Conservation (phyloP, 2,329 filamentous ascomycete species). For the Aureobasidium sp. region DNA sequence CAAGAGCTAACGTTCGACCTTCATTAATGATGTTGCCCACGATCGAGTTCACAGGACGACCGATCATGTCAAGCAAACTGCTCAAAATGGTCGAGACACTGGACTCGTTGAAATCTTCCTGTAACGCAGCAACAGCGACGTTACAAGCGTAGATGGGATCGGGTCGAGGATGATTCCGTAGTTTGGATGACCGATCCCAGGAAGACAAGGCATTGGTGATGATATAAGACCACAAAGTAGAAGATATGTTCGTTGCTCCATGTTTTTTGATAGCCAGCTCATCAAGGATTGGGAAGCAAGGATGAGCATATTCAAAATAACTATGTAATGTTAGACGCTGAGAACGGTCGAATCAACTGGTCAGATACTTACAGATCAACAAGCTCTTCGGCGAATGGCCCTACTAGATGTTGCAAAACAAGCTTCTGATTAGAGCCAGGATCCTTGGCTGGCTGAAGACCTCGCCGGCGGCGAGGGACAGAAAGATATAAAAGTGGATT, state of each 20-base stretch:
- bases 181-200: neutral
- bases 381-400: neutral
- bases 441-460: conserved; percentile 2
- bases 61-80: conserved; percentile 32
- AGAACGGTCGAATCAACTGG: no score
- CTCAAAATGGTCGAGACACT: conserved; percentile 31
- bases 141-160: conserved; percentile 33
- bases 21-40: conserved; percentile 44
- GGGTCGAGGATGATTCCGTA: conserved; percentile 18
- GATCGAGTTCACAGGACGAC: conserved; percentile 27
- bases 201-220: neutral
- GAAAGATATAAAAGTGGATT: conserved; percentile 9
- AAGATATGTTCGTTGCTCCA: neutral
- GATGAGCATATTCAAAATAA: conserved; percentile 34
- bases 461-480: neutral
- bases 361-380: neutral
- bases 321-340: neutral
- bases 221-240: neutral
- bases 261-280: conserved; percentile 15
- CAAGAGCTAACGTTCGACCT: conserved; percentile 44
- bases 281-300: conserved; percentile 32
- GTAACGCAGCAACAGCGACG: conserved; percentile 31
- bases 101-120: conserved; percentile 35
- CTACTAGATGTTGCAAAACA: neutral
- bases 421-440: conserved; percentile 4